Conservation (phyloP, 345 rosid genomes). For the Syzygium aromaticum region DNA sequence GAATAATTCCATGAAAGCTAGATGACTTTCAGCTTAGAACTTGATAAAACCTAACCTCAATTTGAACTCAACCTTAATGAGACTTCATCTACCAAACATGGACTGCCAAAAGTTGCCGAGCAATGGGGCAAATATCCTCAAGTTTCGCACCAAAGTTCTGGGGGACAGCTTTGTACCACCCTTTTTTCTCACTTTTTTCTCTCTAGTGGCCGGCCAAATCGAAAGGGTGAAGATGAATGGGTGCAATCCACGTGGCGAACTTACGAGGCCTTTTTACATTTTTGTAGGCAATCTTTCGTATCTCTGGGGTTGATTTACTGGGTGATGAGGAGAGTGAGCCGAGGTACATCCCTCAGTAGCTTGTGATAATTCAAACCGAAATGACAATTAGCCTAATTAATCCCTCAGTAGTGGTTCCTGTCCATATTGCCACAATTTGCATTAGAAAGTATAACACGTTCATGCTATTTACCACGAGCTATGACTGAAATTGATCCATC, state of each 20-base stretch:
- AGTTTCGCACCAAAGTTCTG: background rate
- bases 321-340: too few relatives aligned
- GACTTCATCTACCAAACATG: background rate
- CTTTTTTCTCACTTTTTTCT: background rate
- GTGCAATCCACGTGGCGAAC: background rate
- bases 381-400: too few relatives aligned
- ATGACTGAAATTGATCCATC: too few relatives aligned
- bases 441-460: too few relatives aligned
- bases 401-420: too few relatives aligned
- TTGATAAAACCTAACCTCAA: background rate
- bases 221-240: background rate
- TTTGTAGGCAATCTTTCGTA: too few relatives aligned
- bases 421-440: too few relatives aligned
- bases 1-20: background rate
- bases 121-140: background rate
- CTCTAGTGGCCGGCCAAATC: too few relatives aligned
- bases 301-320: too few relatives aligned
- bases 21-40: background rate
- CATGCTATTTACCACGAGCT: too few relatives aligned
- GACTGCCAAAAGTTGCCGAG: background rate
- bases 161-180: background rate
- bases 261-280: background rate
- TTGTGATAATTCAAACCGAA: too few relatives aligned
- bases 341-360: too few relatives aligned
- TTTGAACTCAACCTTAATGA: background rate